Conservation (phyloP, 306 rosid genomes). For the Corylus americana region DNA sequence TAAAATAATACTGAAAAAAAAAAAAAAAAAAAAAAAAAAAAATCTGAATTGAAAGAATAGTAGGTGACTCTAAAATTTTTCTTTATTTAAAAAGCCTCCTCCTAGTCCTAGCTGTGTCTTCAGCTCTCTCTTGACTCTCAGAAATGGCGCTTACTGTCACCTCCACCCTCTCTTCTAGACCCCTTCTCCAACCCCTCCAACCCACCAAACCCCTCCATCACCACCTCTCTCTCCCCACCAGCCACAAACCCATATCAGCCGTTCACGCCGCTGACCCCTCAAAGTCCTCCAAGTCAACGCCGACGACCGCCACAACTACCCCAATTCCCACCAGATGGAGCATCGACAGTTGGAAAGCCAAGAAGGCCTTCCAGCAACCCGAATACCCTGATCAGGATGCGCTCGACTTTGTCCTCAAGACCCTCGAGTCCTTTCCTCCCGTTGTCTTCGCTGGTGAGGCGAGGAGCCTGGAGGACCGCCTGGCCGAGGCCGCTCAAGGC, state of each 20-base stretch:
- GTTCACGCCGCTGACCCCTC: conserved; percentile 37
- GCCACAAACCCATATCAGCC: conserved; percentile 29
- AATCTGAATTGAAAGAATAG: no score
- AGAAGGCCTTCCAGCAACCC: conserved; percentile 41
- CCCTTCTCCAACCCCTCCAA: conserved; percentile 8
- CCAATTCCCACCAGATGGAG: conserved; percentile 28
- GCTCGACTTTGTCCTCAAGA: conserved; percentile 36
- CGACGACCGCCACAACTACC: neutral
- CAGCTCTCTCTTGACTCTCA: neutral
- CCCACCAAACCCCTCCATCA: neutral
- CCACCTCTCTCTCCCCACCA: neutral
- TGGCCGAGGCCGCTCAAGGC: conserved; percentile 42
- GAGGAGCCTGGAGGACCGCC: conserved; percentile 39
- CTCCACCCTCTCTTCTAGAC: conserved; percentile 17
- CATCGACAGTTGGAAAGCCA: conserved; percentile 39
- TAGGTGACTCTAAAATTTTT: no score
- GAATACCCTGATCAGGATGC: conserved; percentile 33
- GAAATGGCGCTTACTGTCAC: conserved; percentile 25
- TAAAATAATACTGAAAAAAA: no score
- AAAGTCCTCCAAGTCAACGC: conserved; percentile 20
- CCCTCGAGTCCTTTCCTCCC: conserved; percentile 46
- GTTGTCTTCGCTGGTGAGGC: conserved; percentile 50
- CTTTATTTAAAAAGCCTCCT: neutral
- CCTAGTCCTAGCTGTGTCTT: neutral
- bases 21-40: no score